These are phyloP conservation scores for Vicia sativa DNA, from an alignment of 306 rosid species.

Conservation along the genomic window DNA sequence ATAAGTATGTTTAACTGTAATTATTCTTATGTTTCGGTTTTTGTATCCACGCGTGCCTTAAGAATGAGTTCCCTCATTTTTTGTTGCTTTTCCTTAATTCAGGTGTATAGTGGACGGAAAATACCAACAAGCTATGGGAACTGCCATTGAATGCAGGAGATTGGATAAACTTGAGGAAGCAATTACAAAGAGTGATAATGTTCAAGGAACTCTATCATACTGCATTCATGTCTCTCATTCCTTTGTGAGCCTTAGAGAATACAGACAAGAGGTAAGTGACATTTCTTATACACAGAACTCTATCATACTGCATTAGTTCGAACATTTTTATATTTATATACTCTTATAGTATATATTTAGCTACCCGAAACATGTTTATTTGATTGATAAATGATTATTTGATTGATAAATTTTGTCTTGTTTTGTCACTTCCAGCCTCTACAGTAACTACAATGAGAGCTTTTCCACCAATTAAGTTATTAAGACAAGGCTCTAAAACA, in stretches of 20 bases:
- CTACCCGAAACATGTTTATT: no score
- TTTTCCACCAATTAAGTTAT: no score
- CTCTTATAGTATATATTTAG: no score
- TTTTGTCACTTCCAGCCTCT: no score
- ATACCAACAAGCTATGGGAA: conserved; percentile 98
- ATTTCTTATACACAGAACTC: no score
- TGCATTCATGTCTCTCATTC: conserved; percentile 89
- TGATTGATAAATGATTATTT: no score
- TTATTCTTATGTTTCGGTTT: conserved; percentile 11
- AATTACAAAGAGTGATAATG: conserved; percentile 86
- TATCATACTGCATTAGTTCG: no score
- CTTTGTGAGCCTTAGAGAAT: conserved; percentile 90
- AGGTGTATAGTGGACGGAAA: conserved; percentile 95
- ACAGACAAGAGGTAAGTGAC: conserved; percentile 77
- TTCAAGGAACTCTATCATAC: conserved; percentile 90
- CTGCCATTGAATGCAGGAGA: conserved; percentile 95
- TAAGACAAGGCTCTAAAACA: no score
- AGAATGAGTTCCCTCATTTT: conserved; percentile 7
- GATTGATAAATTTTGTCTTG: no score
- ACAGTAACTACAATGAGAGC: no score
- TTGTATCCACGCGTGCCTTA: conserved; percentile 3
- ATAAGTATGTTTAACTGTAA: conserved; percentile 62
- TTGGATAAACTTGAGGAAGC: conserved; percentile 99
- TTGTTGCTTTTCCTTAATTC: conserved; percentile 31
- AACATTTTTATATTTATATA: no score